phyloP scores from a whole-genome alignment of 495 filamentous ascomycete genomes.

The Neurospora sp. region DNA sequence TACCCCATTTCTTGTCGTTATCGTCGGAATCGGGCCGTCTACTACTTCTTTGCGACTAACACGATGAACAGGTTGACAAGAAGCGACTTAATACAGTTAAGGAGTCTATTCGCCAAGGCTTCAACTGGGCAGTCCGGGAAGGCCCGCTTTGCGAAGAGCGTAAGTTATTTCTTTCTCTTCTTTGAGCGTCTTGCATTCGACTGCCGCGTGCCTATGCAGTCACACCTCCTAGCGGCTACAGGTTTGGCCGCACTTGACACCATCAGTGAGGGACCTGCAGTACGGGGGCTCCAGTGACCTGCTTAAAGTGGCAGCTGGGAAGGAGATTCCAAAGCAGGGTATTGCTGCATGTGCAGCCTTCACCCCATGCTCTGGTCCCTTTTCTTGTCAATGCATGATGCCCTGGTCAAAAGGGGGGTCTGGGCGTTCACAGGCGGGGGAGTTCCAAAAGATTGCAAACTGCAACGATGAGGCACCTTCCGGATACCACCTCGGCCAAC shows the following conservation, averaged over 20 bases:
- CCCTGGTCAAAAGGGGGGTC: not conserved
- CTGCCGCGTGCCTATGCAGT: constrained; percentile 8
- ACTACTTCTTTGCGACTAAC: constrained; percentile 7
- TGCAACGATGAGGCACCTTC: not conserved
- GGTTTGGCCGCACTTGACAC: not conserved
- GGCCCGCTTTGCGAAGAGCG: constrained; percentile 97
- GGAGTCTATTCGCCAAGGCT: constrained; percentile 88
- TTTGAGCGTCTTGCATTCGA: constrained; percentile 17
- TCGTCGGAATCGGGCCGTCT: constrained; percentile 8
- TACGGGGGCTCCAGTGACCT: constrained; percentile 2
- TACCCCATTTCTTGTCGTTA: not conserved
- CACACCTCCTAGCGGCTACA: not conserved
- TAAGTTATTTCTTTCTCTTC: constrained; percentile 40
- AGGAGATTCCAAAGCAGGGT: not conserved
- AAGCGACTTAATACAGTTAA: constrained; percentile 78
- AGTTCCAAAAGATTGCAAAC: not conserved
- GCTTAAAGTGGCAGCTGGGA: constrained; percentile 5
- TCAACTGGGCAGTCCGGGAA: constrained; percentile 91
- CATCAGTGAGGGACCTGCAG: not conserved
- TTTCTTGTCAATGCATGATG: not conserved
- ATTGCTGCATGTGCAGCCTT: not conserved
- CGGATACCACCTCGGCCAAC: not conserved
- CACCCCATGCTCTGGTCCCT: not conserved
- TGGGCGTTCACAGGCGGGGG: not conserved
- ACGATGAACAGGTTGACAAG: constrained; percentile 59